Base-by-base conservation (phyloP, 1,284 basidiomycete species). In the Trametes polyzona region DNA sequence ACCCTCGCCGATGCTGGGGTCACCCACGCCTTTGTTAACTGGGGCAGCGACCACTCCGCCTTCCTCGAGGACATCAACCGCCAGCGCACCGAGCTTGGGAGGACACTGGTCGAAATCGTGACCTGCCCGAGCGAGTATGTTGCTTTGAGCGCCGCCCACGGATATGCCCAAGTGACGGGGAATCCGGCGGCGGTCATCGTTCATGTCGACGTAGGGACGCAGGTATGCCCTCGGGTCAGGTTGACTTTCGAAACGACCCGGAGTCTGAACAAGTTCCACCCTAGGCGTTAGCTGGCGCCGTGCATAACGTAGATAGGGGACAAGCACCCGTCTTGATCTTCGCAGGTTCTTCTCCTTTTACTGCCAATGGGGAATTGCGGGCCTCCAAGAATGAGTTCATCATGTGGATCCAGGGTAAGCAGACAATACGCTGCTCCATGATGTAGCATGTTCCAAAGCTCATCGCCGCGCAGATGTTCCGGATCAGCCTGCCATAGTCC, bases 111-210 rank as follows among this genome's bases (percentile, higher is more conserved):
- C 19, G 68, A 76, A 53, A 80, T 90, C 56, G 72, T 89, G 29
- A 89, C 83, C 4, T 86, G 83, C 59, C 87, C 88, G 0, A 88
- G 88, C 58, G 88, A 90, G 68, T 88, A 88, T 85, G 88, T 89
- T 6, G 88, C 86, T 1, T 67, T 90, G 44, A 87, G 81, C 58
- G 83, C 84, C 16, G 88, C 88, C 1, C 88, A 90, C 51, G 88
- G 84, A 2, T 90, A 84, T 62, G 83, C 83, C 0, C 85, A 88
- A 62, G 82, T 82, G 1, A 82, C 81, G 2, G 84, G 85, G 0
- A 84, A 76, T 52, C 86, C 86, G 0, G 87, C 88, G 0, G 84
- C 83, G 1, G 86, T 90, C 0, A 84, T 90, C 39, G 83, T 90
- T 0, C 87, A 89, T 65, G 87, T 88, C 35, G 87, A 89, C 65